Percentiles rank a stretch among this genome's conserved stretches.
Evolutionary conservation across 2,329 filamentous ascomycete species (phyloP).

Genomic region (Mariannaea sp.): DNA sequence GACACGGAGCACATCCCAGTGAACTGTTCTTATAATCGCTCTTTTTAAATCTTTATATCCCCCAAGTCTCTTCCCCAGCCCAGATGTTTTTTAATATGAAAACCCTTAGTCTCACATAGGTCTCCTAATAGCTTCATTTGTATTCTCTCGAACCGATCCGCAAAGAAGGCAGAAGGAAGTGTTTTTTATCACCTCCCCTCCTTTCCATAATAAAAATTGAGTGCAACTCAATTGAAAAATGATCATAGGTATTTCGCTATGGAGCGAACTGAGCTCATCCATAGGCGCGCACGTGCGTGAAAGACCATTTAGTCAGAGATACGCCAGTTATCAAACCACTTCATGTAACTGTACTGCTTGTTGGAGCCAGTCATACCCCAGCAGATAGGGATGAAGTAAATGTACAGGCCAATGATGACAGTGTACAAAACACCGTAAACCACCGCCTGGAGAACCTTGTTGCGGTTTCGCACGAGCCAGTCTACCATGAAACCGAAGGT

Average conservation of each 20-base stretch:
- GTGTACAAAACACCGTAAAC: constrained; percentile 78
- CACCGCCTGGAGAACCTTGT: constrained; percentile 65
- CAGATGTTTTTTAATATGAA: constrained; percentile 25
- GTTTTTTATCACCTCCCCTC: constrained; percentile 8
- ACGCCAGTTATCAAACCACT: constrained; percentile 89
- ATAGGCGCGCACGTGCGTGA: constrained; percentile 6
- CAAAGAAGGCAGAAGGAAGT: constrained; percentile 17
- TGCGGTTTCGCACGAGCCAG: constrained; percentile 74
- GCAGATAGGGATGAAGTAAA: constrained; percentile 89
- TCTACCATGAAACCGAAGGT: constrained; percentile 86
- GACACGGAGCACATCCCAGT: constrained; percentile 32
- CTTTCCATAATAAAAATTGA: constrained; percentile 19
- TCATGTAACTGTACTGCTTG: constrained; percentile 86
- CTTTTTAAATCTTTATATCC: constrained; percentile 27
- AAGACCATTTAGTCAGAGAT: constrained; percentile 63
- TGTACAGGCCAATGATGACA: constrained; percentile 78
- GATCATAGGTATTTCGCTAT: constrained; percentile 22
- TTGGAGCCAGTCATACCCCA: constrained; percentile 93
- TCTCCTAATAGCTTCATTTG: constrained; percentile 25
- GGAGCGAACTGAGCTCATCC: constrained; percentile 11
- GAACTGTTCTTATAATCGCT: constrained; percentile 27
- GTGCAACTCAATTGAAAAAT: constrained; percentile 19
- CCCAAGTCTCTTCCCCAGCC: constrained; percentile 30
- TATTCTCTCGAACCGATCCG: constrained; percentile 26
- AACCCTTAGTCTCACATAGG: constrained; percentile 27